Conservation (phyloP, 805 yeast species). For the Hanseniaspora singularis region DNA sequence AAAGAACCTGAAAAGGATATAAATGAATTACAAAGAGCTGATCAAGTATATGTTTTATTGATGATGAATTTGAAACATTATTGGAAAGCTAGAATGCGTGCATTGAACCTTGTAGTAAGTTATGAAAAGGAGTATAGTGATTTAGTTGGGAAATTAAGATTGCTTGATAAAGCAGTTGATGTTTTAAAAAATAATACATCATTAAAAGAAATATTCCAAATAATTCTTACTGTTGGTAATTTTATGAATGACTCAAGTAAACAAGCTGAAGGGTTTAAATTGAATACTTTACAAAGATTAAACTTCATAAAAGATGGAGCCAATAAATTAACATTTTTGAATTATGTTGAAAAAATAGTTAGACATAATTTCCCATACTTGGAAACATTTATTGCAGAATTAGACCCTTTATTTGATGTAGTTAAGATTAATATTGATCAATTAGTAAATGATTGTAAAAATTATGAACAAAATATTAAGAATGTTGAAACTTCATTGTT, state of each 20-base stretch:
- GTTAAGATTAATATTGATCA: slow-evolving; percentile 75
- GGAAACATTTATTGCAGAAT: slow-evolving; percentile 65
- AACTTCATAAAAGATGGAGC: slow-evolving; percentile 82
- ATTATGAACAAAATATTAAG: slow-evolving; percentile 45
- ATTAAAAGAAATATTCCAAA: slow-evolving; percentile 61
- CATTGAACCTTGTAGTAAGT: slow-evolving; percentile 54
- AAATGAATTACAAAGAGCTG: slow-evolving; percentile 71
- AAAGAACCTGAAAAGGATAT: slow-evolving; percentile 58
- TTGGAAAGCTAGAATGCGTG: slow-evolving; percentile 87
- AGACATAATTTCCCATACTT: slow-evolving; percentile 72
- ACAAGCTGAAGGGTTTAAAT: slow-evolving; percentile 85
- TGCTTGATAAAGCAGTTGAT: slow-evolving; percentile 62
- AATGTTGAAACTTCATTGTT: slow-evolving; percentile 65
- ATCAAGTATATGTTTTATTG: slow-evolving; percentile 68
- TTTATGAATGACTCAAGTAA: slow-evolving; percentile 90
- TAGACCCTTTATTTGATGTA: slow-evolving; percentile 41
- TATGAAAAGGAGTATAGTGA: slow-evolving; percentile 72
- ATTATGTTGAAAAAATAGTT: slow-evolving; percentile 83
- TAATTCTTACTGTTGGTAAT: slow-evolving; percentile 85
- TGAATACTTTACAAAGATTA: slow-evolving; percentile 78
- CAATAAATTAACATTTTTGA: slow-evolving; percentile 78
- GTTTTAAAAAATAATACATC: slow-evolving; percentile 54
- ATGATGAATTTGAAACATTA: slow-evolving; percentile 75
- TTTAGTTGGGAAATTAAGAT: slow-evolving; percentile 50
- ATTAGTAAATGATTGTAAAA: slow-evolving; percentile 57